phyloP scores from a whole-genome alignment of 345 rosid species.

The Dovyalis caffra region DNA sequence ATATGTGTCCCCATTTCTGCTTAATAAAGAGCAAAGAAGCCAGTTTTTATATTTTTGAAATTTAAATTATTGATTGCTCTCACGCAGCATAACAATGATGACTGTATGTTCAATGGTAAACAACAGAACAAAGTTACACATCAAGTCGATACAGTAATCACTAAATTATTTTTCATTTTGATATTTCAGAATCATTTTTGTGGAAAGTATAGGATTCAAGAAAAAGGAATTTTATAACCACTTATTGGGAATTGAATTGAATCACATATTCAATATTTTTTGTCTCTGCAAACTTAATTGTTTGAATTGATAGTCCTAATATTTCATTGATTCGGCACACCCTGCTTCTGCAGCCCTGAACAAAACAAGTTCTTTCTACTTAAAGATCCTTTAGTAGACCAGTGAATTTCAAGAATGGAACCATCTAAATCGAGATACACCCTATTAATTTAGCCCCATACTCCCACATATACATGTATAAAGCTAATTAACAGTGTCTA shows the following conservation, averaged over 20 bases:
- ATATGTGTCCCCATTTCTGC: slow-evolving; percentile 75
- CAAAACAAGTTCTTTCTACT: not conserved
- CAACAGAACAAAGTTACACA: not conserved
- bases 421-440: not conserved
- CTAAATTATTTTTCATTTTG: not conserved
- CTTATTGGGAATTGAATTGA: not conserved
- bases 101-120: not conserved
- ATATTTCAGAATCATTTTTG: not conserved
- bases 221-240: not conserved
- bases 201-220: not conserved
- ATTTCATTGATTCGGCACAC: not conserved
- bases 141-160: not conserved
- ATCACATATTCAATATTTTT: not conserved
- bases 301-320: not conserved
- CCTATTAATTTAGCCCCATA: not conserved
- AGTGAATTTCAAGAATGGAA: not conserved
- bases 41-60: slow-evolving; percentile 5
- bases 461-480: not conserved
- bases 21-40: slow-evolving; percentile 2
- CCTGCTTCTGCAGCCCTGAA: not conserved
- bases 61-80: not conserved
- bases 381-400: not conserved
- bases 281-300: not conserved
- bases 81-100: not conserved
- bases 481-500: not conserved